phyloP scores from a whole-genome alignment of 495 filamentous ascomycete species.

The Neurospora cerealis region DNA sequence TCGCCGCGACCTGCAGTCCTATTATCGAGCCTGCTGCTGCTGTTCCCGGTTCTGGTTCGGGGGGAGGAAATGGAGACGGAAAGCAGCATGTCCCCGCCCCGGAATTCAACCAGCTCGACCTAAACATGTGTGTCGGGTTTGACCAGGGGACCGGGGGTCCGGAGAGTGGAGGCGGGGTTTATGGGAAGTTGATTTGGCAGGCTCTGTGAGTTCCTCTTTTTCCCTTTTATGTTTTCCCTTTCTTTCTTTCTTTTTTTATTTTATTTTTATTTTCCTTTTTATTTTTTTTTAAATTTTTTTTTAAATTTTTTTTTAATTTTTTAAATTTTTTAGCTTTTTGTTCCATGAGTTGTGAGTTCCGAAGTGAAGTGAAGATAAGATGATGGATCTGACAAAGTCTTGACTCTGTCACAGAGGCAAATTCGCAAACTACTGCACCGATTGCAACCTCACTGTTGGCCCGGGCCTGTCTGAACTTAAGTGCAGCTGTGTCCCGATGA shows the following conservation, averaged over 20 bases:
- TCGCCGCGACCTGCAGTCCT: slow-evolving; percentile 6
- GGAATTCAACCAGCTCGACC: slow-evolving; percentile 5
- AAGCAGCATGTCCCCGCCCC: no score
- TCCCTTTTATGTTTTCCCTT: no score
- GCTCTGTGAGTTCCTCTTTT: not conserved
- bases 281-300: no score
- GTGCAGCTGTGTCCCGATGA: slow-evolving; percentile 6
- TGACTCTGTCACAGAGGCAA: slow-evolving; percentile 8
- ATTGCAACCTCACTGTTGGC: slow-evolving; percentile 4
- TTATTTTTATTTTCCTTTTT: no score
- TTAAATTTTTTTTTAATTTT: no score
- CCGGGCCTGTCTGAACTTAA: not conserved
- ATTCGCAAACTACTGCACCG: slow-evolving; percentile 11
- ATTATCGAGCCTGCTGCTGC: no score
- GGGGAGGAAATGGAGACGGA: no score
- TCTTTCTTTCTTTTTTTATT: no score
- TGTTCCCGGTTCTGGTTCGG: no score
- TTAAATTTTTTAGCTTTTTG: no score
- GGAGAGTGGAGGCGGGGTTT: slow-evolving; percentile 2
- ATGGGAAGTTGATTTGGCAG: slow-evolving; percentile 5
- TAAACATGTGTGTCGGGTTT: slow-evolving; percentile 11
- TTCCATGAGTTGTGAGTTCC: no score
- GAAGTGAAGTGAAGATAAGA: not conserved
- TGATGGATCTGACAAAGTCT: not conserved
- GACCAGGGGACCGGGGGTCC: not conserved